Evolutionary conservation across 179 eudicot genomes (phyloP).

Genomic region (Silene vulgaris): DNA sequence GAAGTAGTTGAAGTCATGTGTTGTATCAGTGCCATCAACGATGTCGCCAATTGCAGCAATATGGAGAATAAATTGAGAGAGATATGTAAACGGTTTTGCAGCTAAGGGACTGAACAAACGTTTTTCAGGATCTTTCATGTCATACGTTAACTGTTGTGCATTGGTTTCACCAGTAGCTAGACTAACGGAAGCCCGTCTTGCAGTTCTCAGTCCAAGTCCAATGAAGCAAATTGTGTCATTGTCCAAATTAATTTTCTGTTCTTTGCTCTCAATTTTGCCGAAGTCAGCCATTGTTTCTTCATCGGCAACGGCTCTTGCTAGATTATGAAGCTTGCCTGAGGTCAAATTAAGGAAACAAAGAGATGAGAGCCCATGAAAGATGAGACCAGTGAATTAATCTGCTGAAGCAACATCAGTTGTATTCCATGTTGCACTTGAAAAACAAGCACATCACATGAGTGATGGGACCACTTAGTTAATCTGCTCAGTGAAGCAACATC

Average conservation of each 20-base stretch:
- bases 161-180: slow-evolving; percentile 46
- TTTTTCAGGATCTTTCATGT: slow-evolving; percentile 66
- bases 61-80: slow-evolving; percentile 91
- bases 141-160: slow-evolving; percentile 47
- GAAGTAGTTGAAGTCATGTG: slow-evolving; percentile 97
- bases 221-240: slow-evolving; percentile 57
- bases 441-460: neutral
- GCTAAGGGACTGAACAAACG: slow-evolving; percentile 66
- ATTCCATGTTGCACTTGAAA: neutral
- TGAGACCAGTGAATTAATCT: slow-evolving; percentile 1
- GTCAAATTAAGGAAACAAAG: slow-evolving; percentile 19
- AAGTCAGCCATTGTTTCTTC: slow-evolving; percentile 66
- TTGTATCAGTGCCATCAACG: slow-evolving; percentile 97
- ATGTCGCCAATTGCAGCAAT: slow-evolving; percentile 99
- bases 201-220: slow-evolving; percentile 78
- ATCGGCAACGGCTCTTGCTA: slow-evolving; percentile 95
- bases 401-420: neutral
- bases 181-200: slow-evolving; percentile 36
- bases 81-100: slow-evolving; percentile 74
- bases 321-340: slow-evolving; percentile 93
- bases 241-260: slow-evolving; percentile 39
- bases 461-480: neutral
- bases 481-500: neutral
- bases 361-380: slow-evolving; percentile 12
- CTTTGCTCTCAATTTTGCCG: slow-evolving; percentile 49